These are phyloP conservation scores for Cucumis cinereus DNA, from an alignment of 306 rosid species.

Conservation along the genomic window DNA sequence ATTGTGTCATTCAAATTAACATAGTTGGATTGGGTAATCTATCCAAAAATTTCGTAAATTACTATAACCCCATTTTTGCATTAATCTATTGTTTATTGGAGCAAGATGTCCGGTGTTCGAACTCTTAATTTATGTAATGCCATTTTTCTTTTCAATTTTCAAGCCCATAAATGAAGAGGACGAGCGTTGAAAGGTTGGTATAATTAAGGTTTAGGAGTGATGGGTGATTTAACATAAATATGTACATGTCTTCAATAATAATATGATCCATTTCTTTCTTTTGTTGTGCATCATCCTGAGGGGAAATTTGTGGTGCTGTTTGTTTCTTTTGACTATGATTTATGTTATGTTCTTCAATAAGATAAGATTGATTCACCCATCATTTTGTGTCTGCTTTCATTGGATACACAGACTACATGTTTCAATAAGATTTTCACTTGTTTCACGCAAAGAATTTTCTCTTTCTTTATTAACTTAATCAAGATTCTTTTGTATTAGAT, in stretches of 20 bases:
- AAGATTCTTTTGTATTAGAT: neutral
- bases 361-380: neutral
- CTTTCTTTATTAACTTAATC: neutral
- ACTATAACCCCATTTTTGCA: too few relatives aligned
- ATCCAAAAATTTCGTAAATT: too few relatives aligned
- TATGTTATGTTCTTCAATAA: neutral
- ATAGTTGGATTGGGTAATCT: too few relatives aligned
- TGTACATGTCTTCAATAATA: neutral
- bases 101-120: too few relatives aligned
- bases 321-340: neutral
- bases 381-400: neutral
- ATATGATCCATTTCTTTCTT: neutral
- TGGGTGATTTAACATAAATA: neutral
- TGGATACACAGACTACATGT: neutral
- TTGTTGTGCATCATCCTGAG: neutral
- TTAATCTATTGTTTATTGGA: too few relatives aligned
- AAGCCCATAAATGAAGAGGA: too few relatives aligned
- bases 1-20: too few relatives aligned
- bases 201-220: too few relatives aligned
- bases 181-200: too few relatives aligned
- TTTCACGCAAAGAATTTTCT: conserved; percentile 6
- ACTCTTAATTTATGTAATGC: too few relatives aligned
- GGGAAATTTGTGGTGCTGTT: neutral
- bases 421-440: neutral
- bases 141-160: too few relatives aligned